These are phyloP conservation scores for Trifolium dubium DNA, from an alignment of 306 rosid genomes.

Conservation along the genomic window DNA sequence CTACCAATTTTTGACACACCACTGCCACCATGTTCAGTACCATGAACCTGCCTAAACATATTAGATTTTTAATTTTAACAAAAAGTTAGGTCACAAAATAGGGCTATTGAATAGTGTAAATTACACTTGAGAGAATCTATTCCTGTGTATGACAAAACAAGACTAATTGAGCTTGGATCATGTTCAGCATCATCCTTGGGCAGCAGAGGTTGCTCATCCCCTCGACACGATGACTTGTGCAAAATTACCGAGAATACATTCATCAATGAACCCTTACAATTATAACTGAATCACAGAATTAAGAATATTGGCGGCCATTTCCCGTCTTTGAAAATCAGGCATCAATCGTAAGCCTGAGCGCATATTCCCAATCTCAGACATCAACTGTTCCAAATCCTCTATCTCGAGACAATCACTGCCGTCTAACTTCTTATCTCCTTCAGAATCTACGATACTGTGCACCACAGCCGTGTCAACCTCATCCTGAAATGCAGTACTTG, in stretches of 20 bases:
- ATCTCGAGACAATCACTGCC: slow-evolving; percentile 52
- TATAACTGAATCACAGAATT: slow-evolving; percentile 16
- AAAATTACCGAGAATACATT: not conserved
- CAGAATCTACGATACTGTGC: slow-evolving; percentile 43
- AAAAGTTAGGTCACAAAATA: slow-evolving; percentile 18
- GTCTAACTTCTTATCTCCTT: slow-evolving; percentile 40
- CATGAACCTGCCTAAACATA: slow-evolving; percentile 23
- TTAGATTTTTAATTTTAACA: not conserved
- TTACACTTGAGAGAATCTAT: no score
- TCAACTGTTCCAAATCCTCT: slow-evolving; percentile 83
- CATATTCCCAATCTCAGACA: slow-evolving; percentile 89
- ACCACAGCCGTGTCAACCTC: slow-evolving; percentile 42
- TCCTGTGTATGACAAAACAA: not conserved
- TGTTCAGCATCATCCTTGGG: slow-evolving; percentile 18
- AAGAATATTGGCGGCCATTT: slow-evolving; percentile 66
- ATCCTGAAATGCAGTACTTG: slow-evolving; percentile 41
- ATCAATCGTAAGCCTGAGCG: slow-evolving; percentile 78
- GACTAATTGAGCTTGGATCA: slow-evolving; percentile 30
- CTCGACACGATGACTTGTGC: not conserved
- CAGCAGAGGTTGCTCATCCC: slow-evolving; percentile 26
- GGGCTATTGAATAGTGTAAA: not conserved
- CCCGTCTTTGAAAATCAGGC: slow-evolving; percentile 91
- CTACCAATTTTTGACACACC: not conserved
- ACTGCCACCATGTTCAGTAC: slow-evolving; percentile 4
- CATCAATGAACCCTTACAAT: not conserved